Conservation (phyloP, 768 basidiomycete genomes). For the Pleurotus salmoneostramineus region DNA sequence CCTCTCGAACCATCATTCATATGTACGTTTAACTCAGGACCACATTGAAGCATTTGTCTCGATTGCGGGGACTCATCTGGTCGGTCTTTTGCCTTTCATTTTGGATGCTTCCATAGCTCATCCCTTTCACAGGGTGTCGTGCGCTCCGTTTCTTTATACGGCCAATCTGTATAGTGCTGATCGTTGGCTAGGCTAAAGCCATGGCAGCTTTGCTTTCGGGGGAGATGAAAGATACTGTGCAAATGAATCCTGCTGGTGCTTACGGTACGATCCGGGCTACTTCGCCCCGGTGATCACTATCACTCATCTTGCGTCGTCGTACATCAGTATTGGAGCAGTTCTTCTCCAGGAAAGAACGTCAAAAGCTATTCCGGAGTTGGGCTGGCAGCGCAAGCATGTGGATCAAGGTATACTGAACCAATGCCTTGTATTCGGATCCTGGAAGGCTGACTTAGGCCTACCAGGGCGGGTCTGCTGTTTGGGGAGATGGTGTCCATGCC, state of each 20-base stretch:
- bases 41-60: constrained; percentile 85
- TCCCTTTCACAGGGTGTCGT: constrained; percentile 61
- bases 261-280: constrained; percentile 47
- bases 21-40: constrained; percentile 38
- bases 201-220: constrained; percentile 95
- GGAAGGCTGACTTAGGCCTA: background rate
- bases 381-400: constrained; percentile 92
- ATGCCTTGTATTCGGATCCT: background rate
- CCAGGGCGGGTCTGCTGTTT: constrained; percentile 78
- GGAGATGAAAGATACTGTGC: constrained; percentile 92
- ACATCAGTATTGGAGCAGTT: constrained; percentile 73
- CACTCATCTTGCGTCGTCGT: background rate
- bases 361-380: constrained; percentile 90
- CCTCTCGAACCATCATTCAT: background rate
- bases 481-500: constrained; percentile 74
- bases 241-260: constrained; percentile 76
- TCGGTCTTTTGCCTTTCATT: constrained; percentile 24
- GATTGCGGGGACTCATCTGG: constrained; percentile 85
- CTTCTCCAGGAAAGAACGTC: constrained; percentile 88
- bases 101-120: constrained; percentile 4
- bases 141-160: constrained; percentile 19
- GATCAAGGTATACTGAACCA: constrained; percentile 67
- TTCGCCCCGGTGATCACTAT: background rate
- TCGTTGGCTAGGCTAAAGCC: constrained; percentile 70
- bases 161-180: background rate